Conservation (phyloP, 2,329 filamentous ascomycete species). For the Cylindrodendrum hubeiense region DNA sequence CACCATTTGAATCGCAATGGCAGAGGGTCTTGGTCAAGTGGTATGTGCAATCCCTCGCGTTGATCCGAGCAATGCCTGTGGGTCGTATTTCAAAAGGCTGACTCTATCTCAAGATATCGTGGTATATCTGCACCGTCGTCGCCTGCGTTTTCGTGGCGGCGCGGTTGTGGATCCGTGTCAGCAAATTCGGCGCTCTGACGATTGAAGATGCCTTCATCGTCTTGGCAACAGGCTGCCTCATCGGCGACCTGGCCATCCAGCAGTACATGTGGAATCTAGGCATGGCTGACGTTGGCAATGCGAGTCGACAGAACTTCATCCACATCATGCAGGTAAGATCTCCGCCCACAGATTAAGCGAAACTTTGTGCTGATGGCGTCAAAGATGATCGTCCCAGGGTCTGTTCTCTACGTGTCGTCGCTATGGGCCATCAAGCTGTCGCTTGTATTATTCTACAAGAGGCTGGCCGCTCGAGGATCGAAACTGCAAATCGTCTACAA, state of each 20-base stretch:
- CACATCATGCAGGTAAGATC: conserved; percentile 40
- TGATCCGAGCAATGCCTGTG: background rate
- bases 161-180: conserved; percentile 36
- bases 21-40: conserved; percentile 42
- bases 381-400: conserved; percentile 56
- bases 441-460: conserved; percentile 56
- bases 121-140: conserved; percentile 39
- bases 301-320: conserved; percentile 38
- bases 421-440: conserved; percentile 57
- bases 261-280: conserved; percentile 42
- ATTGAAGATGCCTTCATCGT: conserved; percentile 38
- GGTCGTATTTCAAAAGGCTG: background rate
- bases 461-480: conserved; percentile 51
- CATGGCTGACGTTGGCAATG: conserved; percentile 41
- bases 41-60: conserved; percentile 23
- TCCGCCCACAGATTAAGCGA: fast-evolving
- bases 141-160: conserved; percentile 34
- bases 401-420: conserved; percentile 54
- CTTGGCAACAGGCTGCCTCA: conserved; percentile 34
- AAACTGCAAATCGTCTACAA: conserved; percentile 53
- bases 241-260: conserved; percentile 39
- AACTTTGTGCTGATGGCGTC: background rate
- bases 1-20: conserved; percentile 35
- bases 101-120: conserved; percentile 31
- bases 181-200: conserved; percentile 29